phyloP scores from a whole-genome alignment of 1,284 basidiomycete genomes.

The Fomitopsis pinicola region DNA sequence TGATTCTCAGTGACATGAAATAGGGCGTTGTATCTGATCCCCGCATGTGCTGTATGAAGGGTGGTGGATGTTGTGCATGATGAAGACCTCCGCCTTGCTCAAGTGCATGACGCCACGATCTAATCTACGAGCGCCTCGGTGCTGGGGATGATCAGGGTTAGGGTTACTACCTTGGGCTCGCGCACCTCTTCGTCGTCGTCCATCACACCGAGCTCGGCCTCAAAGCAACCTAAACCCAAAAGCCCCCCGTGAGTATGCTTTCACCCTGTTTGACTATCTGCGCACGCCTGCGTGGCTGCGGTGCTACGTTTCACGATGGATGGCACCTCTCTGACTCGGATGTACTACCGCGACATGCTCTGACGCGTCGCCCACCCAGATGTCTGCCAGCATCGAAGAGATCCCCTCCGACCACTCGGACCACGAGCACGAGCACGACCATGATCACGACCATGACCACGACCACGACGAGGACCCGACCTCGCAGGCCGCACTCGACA shows the following conservation, averaged over 20 bases:
- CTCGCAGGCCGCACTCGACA: conserved; percentile 82
- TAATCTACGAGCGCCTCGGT: not conserved
- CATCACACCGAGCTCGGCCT: conserved; percentile 32
- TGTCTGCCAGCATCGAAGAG: conserved; percentile 84
- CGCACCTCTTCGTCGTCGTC: conserved; percentile 24
- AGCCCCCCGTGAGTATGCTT: conserved; percentile 16
- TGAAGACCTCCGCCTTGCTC: not conserved
- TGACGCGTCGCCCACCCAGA: conserved; percentile 34
- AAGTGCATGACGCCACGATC: not conserved
- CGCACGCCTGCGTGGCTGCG: not conserved
- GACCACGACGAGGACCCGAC: conserved; percentile 73
- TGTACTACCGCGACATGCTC: conserved; percentile 25
- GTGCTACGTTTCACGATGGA: conserved; percentile 23
- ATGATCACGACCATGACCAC: conserved; percentile 46
- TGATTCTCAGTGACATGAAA: too few relatives aligned
- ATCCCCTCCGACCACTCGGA: conserved; percentile 72
- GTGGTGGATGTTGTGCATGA: too few relatives aligned
- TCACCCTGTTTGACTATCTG: not conserved
- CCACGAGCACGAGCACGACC: conserved; percentile 48
- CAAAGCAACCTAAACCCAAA: conserved; percentile 11
- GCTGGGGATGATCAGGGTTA: conserved; percentile 9
- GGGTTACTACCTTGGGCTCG: not conserved
- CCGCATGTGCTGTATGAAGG: too few relatives aligned
- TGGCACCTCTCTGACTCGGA: conserved; percentile 26
- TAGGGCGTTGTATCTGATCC: too few relatives aligned